Evolutionary conservation across 2,329 filamentous ascomycete species (phyloP).

Genomic region (Colletotrichum sp.): DNA sequence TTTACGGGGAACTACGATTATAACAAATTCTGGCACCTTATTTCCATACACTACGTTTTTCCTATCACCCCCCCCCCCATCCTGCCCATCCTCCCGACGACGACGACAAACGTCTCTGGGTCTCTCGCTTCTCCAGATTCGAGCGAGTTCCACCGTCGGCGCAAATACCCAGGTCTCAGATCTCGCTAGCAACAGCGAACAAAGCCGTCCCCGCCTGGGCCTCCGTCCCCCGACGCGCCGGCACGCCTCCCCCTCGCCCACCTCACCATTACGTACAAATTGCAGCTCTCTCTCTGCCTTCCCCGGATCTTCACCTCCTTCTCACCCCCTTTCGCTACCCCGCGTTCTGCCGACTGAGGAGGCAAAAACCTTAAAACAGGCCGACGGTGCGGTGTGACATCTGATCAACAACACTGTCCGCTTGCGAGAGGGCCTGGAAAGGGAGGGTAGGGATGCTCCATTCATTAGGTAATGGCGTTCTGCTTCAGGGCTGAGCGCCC

Average conservation of each 20-base stretch:
- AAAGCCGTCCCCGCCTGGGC: neutral
- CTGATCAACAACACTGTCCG: neutral
- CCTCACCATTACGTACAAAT: conserved; percentile 3
- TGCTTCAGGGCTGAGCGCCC: conserved; percentile 18
- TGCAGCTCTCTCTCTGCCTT: neutral
- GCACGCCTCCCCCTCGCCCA: neutral
- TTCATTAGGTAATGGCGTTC: conserved; percentile 12
- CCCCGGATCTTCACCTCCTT: neutral
- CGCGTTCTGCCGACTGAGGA: neutral
- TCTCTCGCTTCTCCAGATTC: neutral
- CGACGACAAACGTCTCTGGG: neutral
- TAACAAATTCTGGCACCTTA: too few relatives aligned
- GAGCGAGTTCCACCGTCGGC: neutral
- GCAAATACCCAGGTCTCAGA: neutral
- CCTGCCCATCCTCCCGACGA: neutral
- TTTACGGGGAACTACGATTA: too few relatives aligned
- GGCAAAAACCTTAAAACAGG: neutral
- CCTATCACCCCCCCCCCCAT: too few relatives aligned
- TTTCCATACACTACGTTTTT: too few relatives aligned
- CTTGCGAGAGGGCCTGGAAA: neutral
- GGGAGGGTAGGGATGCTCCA: neutral
- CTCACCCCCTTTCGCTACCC: neutral
- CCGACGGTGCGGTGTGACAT: conserved; percentile 1
- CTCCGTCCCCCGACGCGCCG: neutral
- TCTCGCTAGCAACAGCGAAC: neutral